phyloP scores from a whole-genome alignment of 129 eudicot species.

The Flaveria bidentis region DNA sequence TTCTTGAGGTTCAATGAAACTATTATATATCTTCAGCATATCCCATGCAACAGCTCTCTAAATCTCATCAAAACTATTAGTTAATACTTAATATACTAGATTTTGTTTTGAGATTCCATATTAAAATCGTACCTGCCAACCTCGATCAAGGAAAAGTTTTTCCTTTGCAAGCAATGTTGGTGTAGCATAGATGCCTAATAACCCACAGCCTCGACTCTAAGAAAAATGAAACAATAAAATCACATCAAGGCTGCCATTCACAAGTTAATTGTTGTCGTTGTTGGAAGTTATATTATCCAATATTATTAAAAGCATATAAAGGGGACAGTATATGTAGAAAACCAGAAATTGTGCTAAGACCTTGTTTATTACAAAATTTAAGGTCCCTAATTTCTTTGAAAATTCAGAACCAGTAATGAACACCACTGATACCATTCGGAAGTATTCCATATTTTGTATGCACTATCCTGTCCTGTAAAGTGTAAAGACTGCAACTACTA shows the following conservation, averaged over 20 bases:
- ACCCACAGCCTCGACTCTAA: constrained; percentile 94
- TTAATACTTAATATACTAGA: background rate
- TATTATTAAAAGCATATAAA: background rate
- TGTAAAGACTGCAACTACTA: background rate
- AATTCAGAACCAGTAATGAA: background rate
- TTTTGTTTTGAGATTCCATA: background rate
- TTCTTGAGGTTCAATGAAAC: constrained; percentile 83
- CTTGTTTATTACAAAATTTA: background rate
- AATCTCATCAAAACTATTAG: constrained; percentile 22
- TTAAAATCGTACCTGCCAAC: constrained; percentile 84
- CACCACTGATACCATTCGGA: too few species aligned
- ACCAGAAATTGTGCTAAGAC: background rate
- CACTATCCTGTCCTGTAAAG: too few species aligned
- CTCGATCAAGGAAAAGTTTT: constrained; percentile 84
- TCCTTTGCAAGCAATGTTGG: constrained; percentile 91
- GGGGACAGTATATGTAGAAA: background rate
- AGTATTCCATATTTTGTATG: background rate
- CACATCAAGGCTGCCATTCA: constrained; percentile 14
- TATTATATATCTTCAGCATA: constrained; percentile 79
- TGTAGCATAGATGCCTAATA: constrained; percentile 84
- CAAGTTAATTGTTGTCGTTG: constrained; percentile 4
- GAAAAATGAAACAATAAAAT: constrained; percentile 1
- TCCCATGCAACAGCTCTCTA: constrained; percentile 99
- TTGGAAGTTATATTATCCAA: background rate
- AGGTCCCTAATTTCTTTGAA: background rate